phyloP scores from a whole-genome alignment of 1,284 basidiomycete genomes.

The Moniliella sp. region DNA sequence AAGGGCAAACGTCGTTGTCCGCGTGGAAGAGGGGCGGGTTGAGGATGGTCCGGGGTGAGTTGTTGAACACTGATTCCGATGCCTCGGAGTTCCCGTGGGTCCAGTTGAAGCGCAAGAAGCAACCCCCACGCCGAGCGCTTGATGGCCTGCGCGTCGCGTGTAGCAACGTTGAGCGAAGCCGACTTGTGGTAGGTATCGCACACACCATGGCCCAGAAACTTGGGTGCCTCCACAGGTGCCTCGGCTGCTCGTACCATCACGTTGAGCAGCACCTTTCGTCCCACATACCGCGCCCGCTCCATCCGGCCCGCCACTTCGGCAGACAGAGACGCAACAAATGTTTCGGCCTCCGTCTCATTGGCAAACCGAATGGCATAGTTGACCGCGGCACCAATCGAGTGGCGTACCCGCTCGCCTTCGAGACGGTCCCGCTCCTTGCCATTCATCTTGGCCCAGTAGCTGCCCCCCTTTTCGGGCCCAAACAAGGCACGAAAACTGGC shows the following conservation, averaged over 20 bases:
- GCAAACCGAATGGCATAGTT: conserved; percentile 77
- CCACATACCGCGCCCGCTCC: conserved; percentile 52
- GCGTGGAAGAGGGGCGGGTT: conserved; percentile 5
- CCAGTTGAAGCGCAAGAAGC: conserved; percentile 51
- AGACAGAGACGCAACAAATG: conserved; percentile 19
- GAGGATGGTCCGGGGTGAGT: conserved; percentile 37
- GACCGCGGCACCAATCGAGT: conserved; percentile 11
- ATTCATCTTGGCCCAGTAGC: conserved; percentile 56
- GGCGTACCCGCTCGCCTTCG: conserved; percentile 39
- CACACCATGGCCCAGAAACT: conserved; percentile 80
- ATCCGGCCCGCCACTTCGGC: conserved; percentile 13
- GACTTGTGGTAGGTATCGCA: conserved; percentile 67
- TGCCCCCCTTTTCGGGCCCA: conserved; percentile 63
- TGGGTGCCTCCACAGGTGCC: conserved; percentile 76
- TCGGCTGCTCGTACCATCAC: conserved; percentile 65
- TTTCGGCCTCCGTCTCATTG: conserved; percentile 53
- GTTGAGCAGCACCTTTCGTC: conserved; percentile 47
- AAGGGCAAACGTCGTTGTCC: conserved; percentile 7
- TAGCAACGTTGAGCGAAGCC: conserved; percentile 27
- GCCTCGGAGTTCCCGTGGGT: conserved; percentile 69
- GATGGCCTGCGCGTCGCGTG: conserved; percentile 55
- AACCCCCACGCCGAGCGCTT: conserved; percentile 58
- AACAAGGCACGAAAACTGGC: conserved; percentile 41
- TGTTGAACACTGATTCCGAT: conserved; percentile 81
- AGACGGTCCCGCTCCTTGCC: conserved; percentile 61